A percentile compares a stretch with the other conserved stretches of the same genome.
These are phyloP conservation scores for Cubamyces lactineus DNA, from an alignment of 768 basidiomycete genomes.

Conservation along the genomic window DNA sequence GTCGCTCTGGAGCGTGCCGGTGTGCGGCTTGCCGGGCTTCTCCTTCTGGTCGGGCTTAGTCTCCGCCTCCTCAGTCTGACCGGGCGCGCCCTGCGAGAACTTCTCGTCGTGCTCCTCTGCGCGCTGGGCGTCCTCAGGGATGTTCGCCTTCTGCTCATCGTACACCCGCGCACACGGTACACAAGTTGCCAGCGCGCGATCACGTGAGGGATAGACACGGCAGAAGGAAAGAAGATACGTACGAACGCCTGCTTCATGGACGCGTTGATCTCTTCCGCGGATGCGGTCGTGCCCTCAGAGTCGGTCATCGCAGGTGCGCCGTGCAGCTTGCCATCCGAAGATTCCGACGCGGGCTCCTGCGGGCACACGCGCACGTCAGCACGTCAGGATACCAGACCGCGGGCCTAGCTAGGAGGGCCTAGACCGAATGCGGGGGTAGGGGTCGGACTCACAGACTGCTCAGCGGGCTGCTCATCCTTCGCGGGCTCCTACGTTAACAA, in stretches of 20 bases:
- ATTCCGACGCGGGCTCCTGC: not conserved
- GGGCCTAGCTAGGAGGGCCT: not conserved
- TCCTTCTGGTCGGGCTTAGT: constrained; percentile 28
- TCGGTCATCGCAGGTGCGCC: constrained; percentile 26
- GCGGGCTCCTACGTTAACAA: constrained; percentile 14
- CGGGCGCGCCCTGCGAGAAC: constrained; percentile 26
- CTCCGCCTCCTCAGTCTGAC: constrained; percentile 31
- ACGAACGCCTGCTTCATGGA: constrained; percentile 32
- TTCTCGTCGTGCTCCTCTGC: constrained; percentile 26
- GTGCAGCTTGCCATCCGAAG: constrained; percentile 13
- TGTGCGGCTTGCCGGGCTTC: constrained; percentile 25
- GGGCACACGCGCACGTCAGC: constrained; percentile 3
- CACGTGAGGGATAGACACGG: not conserved
- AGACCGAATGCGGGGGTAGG: not conserved
- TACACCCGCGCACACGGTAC: not conserved
- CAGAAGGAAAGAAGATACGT: constrained; percentile 1
- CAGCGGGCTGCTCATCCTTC: constrained; percentile 21
- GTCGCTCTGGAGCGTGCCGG: constrained; percentile 26
- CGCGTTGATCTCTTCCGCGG: constrained; percentile 32
- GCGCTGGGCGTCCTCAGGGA: constrained; percentile 32
- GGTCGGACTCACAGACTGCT: constrained; percentile 14
- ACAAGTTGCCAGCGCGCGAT: not conserved
- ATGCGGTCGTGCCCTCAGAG: constrained; percentile 32
- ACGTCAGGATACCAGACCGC: not conserved
- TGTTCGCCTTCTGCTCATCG: constrained; percentile 25